Base-by-base conservation (phyloP, 202 grass and related monocot species). In the Schoenoplectus tabernaemontani region DNA sequence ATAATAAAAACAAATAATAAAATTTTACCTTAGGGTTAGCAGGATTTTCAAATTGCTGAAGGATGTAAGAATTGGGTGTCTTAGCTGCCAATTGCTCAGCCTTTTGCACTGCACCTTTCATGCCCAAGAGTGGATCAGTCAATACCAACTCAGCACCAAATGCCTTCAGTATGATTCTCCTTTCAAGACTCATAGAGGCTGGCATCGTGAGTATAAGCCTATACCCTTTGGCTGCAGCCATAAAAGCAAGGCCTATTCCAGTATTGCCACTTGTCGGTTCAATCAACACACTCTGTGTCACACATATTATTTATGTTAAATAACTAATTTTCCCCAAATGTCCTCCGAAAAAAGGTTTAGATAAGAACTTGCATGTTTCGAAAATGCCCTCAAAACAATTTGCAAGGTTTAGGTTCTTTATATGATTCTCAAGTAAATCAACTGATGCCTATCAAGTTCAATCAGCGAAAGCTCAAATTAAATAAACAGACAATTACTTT, bases 181-280 rank as follows among this genome's bases (percentile, higher is more conserved):
- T 97, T 84, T 97, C 93, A 65, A 93, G 80, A 58, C 93, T 97
- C 93, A 97, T 93, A 62, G 90, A 85, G 0, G 93, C 93, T 1
- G 93, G 93, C 93, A 97, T 97, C 0, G 91, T 97, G 6, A 97
- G 83, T 6, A 85, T 50, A 72, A 97, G 90, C 13, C n/a, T 91
- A 57, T 97, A 97, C 41, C 90, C 90, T 75, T 93, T 97, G 4
- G 93, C 88, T 78, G 93, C 93, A 50, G 93, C 88, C 82, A 97
- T 91, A 54, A 97, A 97, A 46, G 93, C 93, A 41, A 97, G 81
- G 11, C 90, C 93, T 84, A 97, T 93, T 56, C 93, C 93, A 4
- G 93, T 97, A 81, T 97, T 97, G 37, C 93, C 93, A 79, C 93
- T 91, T 20, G 93, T 97, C 9, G 93, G 88, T 68, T 97, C 93